These are phyloP conservation scores for Myxozyma kluyveri DNA, from an alignment of 805 yeast species.

Conservation along the genomic window DNA sequence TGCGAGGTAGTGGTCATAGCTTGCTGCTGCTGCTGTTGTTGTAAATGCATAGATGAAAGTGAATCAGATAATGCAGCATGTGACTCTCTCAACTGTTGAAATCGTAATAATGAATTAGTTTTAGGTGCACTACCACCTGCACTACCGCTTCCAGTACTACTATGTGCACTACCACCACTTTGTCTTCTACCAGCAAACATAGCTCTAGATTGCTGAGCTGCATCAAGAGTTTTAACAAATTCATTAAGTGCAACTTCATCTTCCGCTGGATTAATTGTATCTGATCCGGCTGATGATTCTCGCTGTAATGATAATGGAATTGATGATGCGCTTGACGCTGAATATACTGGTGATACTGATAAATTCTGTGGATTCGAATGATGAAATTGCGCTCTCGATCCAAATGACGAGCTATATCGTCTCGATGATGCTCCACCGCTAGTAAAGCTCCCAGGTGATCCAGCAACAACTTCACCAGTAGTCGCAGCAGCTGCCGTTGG, in stretches of 20 bases:
- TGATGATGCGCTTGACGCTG: background rate
- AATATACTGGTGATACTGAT: constrained; percentile 1
- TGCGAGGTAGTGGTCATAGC: too few species aligned
- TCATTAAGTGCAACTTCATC: constrained; percentile 53
- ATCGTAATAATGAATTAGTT: constrained; percentile 35
- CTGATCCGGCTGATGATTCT: background rate
- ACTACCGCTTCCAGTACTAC: background rate
- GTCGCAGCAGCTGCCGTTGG: background rate
- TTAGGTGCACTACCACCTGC: constrained; percentile 5
- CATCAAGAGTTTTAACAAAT: constrained; percentile 67
- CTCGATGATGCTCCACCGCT: background rate
- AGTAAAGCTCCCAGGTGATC: too few species aligned
- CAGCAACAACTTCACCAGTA: too few species aligned
- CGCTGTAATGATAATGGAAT: constrained; percentile 3
- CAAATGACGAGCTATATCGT: constrained; percentile 24
- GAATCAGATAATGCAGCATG: constrained; percentile 39
- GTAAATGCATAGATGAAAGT: background rate
- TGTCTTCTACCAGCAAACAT: constrained; percentile 30
- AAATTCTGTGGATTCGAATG: constrained; percentile 1
- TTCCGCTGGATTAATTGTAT: constrained; percentile 30
- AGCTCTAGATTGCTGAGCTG: constrained; percentile 53
- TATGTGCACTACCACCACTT: constrained; percentile 13
- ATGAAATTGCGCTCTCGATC: constrained; percentile 14
- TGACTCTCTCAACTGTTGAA: constrained; percentile 38
- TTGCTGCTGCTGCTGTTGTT: background rate